phyloP scores from a whole-genome alignment of 2,329 filamentous ascomycete genomes.

The Colletotrichum siamense region DNA sequence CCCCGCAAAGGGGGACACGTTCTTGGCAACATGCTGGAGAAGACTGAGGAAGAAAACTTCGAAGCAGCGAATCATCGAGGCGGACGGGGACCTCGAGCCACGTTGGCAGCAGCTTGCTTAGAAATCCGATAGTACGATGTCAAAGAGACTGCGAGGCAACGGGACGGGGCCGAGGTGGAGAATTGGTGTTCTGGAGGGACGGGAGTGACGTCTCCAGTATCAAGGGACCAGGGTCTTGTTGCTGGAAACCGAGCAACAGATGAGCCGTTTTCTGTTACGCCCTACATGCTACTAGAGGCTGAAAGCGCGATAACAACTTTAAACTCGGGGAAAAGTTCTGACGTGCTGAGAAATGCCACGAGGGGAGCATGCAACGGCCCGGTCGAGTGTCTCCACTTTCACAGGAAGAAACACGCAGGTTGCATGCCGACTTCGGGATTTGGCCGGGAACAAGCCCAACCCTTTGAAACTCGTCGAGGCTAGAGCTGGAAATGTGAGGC shows the following conservation, averaged over 20 bases:
- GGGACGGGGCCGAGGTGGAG: slow-evolving; percentile 7
- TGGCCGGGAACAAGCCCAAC: neutral
- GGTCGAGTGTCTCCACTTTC: neutral
- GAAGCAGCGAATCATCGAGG: neutral
- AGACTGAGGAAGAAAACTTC: neutral
- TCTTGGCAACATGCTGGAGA: neutral
- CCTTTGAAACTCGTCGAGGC: neutral
- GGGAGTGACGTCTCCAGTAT: neutral
- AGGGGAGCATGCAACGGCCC: neutral
- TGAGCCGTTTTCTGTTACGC: neutral
- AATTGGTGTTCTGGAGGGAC: neutral
- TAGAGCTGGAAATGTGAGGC: neutral
- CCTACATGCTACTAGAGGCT: neutral
- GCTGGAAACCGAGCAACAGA: neutral
- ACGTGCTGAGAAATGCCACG: slow-evolving; percentile 19
- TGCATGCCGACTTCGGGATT: neutral
- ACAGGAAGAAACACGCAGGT: neutral
- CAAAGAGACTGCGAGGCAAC: slow-evolving; percentile 11
- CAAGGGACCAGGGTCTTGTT: neutral
- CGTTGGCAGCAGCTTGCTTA: slow-evolving; percentile 7
- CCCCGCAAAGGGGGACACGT: neutral
- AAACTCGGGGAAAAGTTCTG: slow-evolving; percentile 10
- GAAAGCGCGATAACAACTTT: neutral
- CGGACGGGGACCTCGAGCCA: neutral
- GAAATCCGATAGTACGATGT: slow-evolving; percentile 17